Percentiles rank a stretch among this genome's conserved stretches.
phyloP scores from a whole-genome alignment of 192 early-diverging fungal species.

The Podochytrium sp. region DNA sequence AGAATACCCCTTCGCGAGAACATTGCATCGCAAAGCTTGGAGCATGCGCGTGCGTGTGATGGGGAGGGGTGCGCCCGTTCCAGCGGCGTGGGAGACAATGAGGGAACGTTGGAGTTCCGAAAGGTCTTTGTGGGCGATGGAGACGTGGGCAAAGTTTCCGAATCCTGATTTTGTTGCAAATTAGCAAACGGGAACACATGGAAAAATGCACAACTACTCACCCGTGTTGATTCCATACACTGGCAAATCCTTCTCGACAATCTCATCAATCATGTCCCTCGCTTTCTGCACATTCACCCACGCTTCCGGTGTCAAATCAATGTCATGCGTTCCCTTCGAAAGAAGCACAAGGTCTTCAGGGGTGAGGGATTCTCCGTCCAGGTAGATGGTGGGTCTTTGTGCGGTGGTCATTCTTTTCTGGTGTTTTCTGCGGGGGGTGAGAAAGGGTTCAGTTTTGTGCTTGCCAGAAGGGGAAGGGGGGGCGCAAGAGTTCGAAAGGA shows the following conservation, averaged over 20 bases:
- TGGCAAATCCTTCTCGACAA: slow-evolving; percentile 11
- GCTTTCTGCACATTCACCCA: slow-evolving; percentile 14
- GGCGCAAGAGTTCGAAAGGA: no score
- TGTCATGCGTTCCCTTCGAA: slow-evolving; percentile 20
- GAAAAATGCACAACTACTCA: background rate
- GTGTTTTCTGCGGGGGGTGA: no score
- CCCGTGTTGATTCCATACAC: slow-evolving; percentile 38
- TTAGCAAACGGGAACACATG: background rate
- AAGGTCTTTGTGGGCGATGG: slow-evolving; percentile 12
- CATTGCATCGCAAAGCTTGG: slow-evolving; percentile 19
- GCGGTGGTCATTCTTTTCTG: background rate
- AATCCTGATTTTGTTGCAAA: background rate
- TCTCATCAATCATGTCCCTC: slow-evolving; percentile 19
- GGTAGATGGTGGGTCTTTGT: slow-evolving; percentile 1
- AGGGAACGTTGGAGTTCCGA: slow-evolving; percentile 21
- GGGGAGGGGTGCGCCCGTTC: slow-evolving; percentile 26
- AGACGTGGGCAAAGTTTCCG: slow-evolving; percentile 33
- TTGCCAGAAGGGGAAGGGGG: no score
- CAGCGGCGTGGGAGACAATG: slow-evolving; percentile 30
- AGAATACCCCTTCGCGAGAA: slow-evolving; percentile 23
- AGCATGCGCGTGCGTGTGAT: slow-evolving; percentile 34
- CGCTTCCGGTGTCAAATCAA: slow-evolving; percentile 26
- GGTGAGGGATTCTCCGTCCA: slow-evolving; percentile 30
- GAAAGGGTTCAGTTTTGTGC: no score
- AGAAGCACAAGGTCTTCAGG: slow-evolving; percentile 20